Evolutionary conservation across 345 rosid genomes (phyloP).

Genomic region (Ricinus communis): DNA sequence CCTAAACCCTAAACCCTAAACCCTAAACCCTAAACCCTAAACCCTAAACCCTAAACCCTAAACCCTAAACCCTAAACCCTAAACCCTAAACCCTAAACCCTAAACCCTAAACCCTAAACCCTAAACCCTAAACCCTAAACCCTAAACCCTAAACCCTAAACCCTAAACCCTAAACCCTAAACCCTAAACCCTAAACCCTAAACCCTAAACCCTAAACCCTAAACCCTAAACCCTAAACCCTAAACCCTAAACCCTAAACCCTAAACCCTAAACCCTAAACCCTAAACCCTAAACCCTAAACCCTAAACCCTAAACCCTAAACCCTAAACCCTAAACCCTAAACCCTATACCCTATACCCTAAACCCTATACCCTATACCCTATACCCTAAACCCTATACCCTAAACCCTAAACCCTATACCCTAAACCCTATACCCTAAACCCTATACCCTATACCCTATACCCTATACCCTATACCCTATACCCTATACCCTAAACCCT

Average conservation of each 20-base stretch:
- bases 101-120: constrained; percentile 30
- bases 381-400: constrained; percentile 18
- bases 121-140: constrained; percentile 21
- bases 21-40: constrained; percentile 18
- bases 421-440: constrained; percentile 14
- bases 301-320: constrained; percentile 9
- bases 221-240: constrained; percentile 4
- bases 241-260: constrained; percentile 2
- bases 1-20: constrained; percentile 11
- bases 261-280: constrained; percentile 2
- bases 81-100: constrained; percentile 17
- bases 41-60: constrained; percentile 21
- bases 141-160: constrained; percentile 10
- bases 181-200: constrained; percentile 13
- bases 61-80: constrained; percentile 21
- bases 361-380: constrained; percentile 18
- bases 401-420: constrained; percentile 13
- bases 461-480: constrained; percentile 9
- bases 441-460: constrained; percentile 5
- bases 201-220: constrained; percentile 17
- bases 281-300: constrained; percentile 13
- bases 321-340: constrained; percentile 12
- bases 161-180: constrained; percentile 9
- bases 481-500: constrained; percentile 5
- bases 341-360: constrained; percentile 9